Evolutionary conservation across 2,329 filamentous ascomycete genomes (phyloP).

Genomic region (Monilinia polystroma): DNA sequence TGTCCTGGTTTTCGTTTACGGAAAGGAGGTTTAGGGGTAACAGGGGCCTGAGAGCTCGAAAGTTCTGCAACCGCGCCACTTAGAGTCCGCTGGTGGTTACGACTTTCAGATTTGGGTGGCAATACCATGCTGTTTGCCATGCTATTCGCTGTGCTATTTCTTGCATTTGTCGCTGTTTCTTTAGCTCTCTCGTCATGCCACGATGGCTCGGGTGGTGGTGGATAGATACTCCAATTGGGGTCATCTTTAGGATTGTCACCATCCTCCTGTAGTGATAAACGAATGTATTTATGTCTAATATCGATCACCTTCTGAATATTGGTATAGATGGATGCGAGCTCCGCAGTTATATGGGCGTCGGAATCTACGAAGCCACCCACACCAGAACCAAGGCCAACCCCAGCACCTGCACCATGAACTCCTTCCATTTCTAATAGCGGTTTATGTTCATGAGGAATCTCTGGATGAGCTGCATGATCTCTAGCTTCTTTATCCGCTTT

Average conservation of each 20-base stretch:
- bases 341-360: conserved; percentile 77
- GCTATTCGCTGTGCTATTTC: conserved; percentile 51
- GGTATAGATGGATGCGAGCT: conserved; percentile 81
- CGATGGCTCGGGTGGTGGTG: conserved; percentile 84
- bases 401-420: conserved; percentile 57
- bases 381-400: conserved; percentile 60
- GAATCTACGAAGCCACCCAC: conserved; percentile 64
- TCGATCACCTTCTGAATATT: conserved; percentile 91
- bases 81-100: conserved; percentile 25
- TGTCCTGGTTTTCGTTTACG: conserved; percentile 80
- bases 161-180: conserved; percentile 31
- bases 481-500: conserved; percentile 38
- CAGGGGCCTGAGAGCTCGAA: conserved; percentile 36
- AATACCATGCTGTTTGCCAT: conserved; percentile 40
- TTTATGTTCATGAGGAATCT: conserved; percentile 55
- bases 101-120: conserved; percentile 37
- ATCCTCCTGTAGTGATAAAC: conserved; percentile 76
- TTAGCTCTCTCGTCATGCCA: conserved; percentile 62
- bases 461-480: conserved; percentile 50
- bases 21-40: conserved; percentile 47
- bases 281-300: conserved; percentile 83
- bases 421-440: conserved; percentile 52
- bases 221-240: conserved; percentile 82
- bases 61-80: conserved; percentile 6
- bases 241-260: conserved; percentile 87